A percentile compares a stretch with the other conserved stretches of the same genome.
phyloP scores from a whole-genome alignment of 371 early-diverging fungal genomes.

The Mortierella sp. region DNA sequence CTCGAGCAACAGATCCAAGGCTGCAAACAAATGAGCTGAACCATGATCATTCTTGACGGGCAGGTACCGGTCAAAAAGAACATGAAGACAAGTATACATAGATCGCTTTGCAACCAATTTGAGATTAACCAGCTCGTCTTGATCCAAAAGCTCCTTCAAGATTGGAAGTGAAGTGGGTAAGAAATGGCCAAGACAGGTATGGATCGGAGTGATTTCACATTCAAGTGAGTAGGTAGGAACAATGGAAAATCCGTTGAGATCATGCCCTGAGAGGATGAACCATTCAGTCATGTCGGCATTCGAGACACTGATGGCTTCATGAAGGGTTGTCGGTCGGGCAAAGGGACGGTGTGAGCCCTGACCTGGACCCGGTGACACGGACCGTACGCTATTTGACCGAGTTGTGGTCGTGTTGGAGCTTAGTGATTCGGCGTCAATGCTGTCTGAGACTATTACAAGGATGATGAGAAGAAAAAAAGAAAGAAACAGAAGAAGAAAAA shows the following conservation, averaged over 20 bases:
- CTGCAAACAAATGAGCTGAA: slow-evolving; percentile 33
- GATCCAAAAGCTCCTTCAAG: slow-evolving; percentile 42
- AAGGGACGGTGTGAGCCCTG: not conserved
- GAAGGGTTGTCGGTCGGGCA: slow-evolving; percentile 27
- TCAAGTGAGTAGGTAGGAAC: slow-evolving; percentile 40
- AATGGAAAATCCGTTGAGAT: slow-evolving; percentile 43
- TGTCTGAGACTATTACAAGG: slow-evolving; percentile 45
- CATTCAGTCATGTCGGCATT: slow-evolving; percentile 52
- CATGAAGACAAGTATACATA: slow-evolving; percentile 41
- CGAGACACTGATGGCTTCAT: slow-evolving; percentile 39
- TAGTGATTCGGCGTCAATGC: slow-evolving; percentile 41
- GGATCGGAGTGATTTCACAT: slow-evolving; percentile 50
- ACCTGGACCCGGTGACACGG: slow-evolving; percentile 21
- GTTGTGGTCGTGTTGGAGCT: slow-evolving; percentile 22
- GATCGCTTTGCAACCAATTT: slow-evolving; percentile 33
- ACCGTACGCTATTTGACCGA: slow-evolving; percentile 45
- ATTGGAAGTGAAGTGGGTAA: slow-evolving; percentile 28
- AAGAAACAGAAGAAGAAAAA: too few species aligned
- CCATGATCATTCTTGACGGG: slow-evolving; percentile 47
- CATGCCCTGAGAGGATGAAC: slow-evolving; percentile 51
- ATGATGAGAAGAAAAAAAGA: too few species aligned
- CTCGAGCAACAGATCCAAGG: slow-evolving; percentile 40
- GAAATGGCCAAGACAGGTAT: slow-evolving; percentile 42
- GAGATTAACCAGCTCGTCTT: slow-evolving; percentile 31
- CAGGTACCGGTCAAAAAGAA: slow-evolving; percentile 39